These are phyloP conservation scores for Pulveroboletus frians DNA, from an alignment of 768 basidiomycete species.

Conservation along the genomic window DNA sequence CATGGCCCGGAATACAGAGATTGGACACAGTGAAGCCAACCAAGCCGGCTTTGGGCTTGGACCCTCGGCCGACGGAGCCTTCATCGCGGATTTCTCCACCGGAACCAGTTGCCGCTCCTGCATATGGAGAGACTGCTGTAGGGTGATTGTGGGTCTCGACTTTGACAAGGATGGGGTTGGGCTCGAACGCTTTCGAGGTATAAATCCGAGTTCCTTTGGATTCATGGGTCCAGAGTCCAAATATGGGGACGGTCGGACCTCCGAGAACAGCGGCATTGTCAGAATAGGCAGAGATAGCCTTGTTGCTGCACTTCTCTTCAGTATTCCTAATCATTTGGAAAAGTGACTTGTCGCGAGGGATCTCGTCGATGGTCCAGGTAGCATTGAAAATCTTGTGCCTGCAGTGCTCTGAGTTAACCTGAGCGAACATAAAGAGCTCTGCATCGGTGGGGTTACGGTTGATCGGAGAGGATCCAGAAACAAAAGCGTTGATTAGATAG, in stretches of 20 bases:
- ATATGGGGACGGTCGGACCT: conserved; percentile 65
- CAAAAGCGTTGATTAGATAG: conserved; percentile 87
- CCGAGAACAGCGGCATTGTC: conserved; percentile 96
- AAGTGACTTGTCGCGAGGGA: conserved; percentile 60
- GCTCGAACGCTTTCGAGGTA: conserved; percentile 48
- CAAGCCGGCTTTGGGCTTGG: conserved; percentile 93
- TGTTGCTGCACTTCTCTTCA: conserved; percentile 64
- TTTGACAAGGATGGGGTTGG: conserved; percentile 89
- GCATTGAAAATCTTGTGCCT: conserved; percentile 99
- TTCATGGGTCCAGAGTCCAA: conserved; percentile 45
- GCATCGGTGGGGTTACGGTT: conserved; percentile 91
- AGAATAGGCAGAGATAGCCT: conserved; percentile 94
- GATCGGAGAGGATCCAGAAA: conserved; percentile 61
- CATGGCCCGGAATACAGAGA: conserved; percentile 84
- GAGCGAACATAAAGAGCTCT: conserved; percentile 99
- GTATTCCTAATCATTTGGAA: conserved; percentile 99
- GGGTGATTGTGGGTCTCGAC: conserved; percentile 99
- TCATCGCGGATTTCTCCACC: conserved; percentile 99
- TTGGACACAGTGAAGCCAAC: conserved; percentile 92
- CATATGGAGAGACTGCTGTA: conserved; percentile 95
- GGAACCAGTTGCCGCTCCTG: conserved; percentile 97
- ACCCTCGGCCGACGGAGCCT: conserved; percentile 91
- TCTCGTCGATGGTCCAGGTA: conserved; percentile 83
- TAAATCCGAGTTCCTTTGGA: conserved; percentile 42
- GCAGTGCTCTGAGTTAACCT: conserved; percentile 99